Base-by-base conservation (phyloP, 1,284 basidiomycete genomes). In the Boletus calvinii region DNA sequence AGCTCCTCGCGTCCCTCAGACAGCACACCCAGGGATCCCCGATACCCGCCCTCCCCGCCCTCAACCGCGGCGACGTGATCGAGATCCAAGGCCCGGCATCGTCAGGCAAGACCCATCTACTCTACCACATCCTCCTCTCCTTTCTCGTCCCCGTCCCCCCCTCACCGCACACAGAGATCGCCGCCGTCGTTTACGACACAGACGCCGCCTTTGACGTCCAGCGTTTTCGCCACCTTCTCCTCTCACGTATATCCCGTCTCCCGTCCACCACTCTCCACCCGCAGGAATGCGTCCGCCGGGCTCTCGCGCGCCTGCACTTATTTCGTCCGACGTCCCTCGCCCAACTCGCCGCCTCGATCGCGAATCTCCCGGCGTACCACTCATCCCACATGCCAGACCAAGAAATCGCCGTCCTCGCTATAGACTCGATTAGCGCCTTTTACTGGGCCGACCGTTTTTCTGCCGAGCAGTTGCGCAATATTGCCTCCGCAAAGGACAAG, bases 351-450 rank as follows among this genome's bases (percentile, higher is more conserved):
- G 75, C 77, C 5, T 84, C 85, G 10, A 71, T 93, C 53, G 64
- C 75, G 13, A 68, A 80, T 56, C 73, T 92, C n/a, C 75, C 82
- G 9, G 62, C 64, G 5, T 85, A 85, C 61, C 81, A 84, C 59
- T 63, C 70, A 6, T 63, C 64, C 18, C 67, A 74, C 48, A 74
- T 85, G 54, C 71, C 77, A 29, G 64, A 77, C 44, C 66, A 72
- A 40, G 81, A 82, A 55, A 76, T 90, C 17, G 83, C 80, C 12
- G 62, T 90, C 47, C 65, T 90, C 24, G 82, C 80, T 13, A 72
- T 93, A 37, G 90, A 93, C 68, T 87, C 87, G 7, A 71, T 91
- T 52, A 87, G 85, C 64, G 66, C 87, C 0, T 90, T 87, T 64
- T 82, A 87, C 69, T 92, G 90, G 89, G 59, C 75, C 9, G 89